A percentile compares a stretch with the other conserved stretches of the same genome.
Conservation (phyloP, 768 basidiomycete species). For the Lanmaoa rubissima region DNA sequence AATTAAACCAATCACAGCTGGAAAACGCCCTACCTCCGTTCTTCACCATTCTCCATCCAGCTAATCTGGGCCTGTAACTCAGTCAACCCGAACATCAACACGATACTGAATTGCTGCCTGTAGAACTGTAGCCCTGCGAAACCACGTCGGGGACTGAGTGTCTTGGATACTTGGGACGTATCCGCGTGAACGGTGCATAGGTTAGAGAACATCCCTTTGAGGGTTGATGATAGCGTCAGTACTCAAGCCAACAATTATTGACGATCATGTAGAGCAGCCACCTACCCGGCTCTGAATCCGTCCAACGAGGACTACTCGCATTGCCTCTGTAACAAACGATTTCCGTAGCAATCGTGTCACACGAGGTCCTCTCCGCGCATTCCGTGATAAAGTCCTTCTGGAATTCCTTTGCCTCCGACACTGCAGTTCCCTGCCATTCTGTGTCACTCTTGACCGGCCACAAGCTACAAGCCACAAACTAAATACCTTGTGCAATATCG, state of each 20-base stretch:
- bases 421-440: constrained; percentile 22
- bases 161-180: constrained; percentile 29
- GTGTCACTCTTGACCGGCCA: neutral
- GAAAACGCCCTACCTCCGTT: constrained; percentile 18
- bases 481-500: constrained; percentile 29
- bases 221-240: neutral
- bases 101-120: constrained; percentile 36
- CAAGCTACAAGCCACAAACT: too few species aligned
- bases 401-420: constrained; percentile 33
- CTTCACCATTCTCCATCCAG: constrained; percentile 40
- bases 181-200: constrained; percentile 25
- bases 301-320: constrained; percentile 27
- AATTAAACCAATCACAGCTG: neutral
- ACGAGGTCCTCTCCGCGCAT: constrained; percentile 26
- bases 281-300: constrained; percentile 30
- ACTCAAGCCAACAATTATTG: too few species aligned
- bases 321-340: constrained; percentile 31
- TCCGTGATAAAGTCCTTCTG: constrained; percentile 33
- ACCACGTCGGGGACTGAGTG: constrained; percentile 30
- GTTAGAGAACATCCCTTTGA: constrained; percentile 28
- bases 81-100: constrained; percentile 44
- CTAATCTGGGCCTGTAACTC: constrained; percentile 46
- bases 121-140: constrained; percentile 32
- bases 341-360: constrained; percentile 31
- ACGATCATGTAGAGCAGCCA: neutral